phyloP scores from a whole-genome alignment of 2,329 filamentous ascomycete species.

The Coniochaeta pulveracea region DNA sequence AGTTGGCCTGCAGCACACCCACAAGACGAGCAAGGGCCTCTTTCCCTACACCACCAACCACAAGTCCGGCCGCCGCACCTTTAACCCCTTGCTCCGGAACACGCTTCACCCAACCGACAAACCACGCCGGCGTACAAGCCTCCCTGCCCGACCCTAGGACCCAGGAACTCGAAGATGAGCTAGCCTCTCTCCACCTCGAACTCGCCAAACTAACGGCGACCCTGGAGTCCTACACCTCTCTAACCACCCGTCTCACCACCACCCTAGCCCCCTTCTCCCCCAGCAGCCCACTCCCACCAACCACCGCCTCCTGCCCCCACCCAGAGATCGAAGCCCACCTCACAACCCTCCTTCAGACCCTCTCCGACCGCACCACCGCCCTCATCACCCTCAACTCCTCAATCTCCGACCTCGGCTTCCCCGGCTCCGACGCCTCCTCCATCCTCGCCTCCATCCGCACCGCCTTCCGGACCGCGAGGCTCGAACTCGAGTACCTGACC shows the following conservation, averaged over 20 bases:
- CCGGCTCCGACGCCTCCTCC: conserved; percentile 31
- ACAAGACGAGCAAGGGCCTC: conserved; percentile 26
- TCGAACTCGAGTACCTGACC: conserved; percentile 51
- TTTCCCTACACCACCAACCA: conserved; percentile 44
- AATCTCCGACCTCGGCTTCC: conserved; percentile 39
- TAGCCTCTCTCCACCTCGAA: conserved; percentile 36
- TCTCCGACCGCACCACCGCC: conserved; percentile 36
- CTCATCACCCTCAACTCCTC: conserved; percentile 31
- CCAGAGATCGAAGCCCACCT: conserved; percentile 30
- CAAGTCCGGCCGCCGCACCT: conserved; percentile 29
- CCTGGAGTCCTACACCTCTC: conserved; percentile 32
- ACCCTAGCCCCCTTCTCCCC: conserved; percentile 21
- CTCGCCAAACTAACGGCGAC: conserved; percentile 33
- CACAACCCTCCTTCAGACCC: conserved; percentile 27
- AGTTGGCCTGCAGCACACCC: conserved; percentile 41
- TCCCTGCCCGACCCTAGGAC: conserved; percentile 29
- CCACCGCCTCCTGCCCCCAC: conserved; percentile 12
- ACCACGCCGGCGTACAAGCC: conserved; percentile 27
- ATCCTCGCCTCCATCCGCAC: conserved; percentile 33
- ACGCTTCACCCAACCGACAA: conserved; percentile 14
- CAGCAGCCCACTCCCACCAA: conserved; percentile 10
- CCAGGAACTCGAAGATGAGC: conserved; percentile 30
- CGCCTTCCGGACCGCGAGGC: conserved; percentile 42
- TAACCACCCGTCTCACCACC: conserved; percentile 24
- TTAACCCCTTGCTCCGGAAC: conserved; percentile 24